Evolutionary conservation across 73 alveolate genomes (phyloP).

Genomic region (Paramecium sexaurelia): DNA sequence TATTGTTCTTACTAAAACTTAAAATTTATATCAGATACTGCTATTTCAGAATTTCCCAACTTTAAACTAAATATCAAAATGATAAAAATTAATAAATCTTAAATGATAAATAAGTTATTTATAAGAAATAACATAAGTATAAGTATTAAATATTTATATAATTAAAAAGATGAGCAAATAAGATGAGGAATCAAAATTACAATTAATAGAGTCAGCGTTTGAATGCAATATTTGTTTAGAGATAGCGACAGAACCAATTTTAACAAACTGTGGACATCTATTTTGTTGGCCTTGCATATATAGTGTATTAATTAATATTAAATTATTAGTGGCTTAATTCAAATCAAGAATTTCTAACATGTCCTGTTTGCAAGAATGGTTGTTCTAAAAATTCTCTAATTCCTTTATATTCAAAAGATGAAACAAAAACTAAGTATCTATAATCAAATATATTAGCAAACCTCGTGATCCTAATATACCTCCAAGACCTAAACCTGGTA

Average conservation of each 20-base stretch:
- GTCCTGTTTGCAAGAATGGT: slow-evolving; percentile 96
- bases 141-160: background rate
- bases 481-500: slow-evolving; percentile 62
- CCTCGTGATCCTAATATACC: slow-evolving; percentile 60
- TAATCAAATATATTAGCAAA: background rate
- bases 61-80: background rate
- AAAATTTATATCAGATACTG: background rate
- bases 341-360: slow-evolving; percentile 76
- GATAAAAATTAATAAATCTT: background rate
- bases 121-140: background rate
- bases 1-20: background rate
- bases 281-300: slow-evolving; percentile 94
- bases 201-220: slow-evolving; percentile 56
- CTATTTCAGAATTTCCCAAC: background rate
- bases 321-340: slow-evolving; percentile 74
- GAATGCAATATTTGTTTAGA: slow-evolving; percentile 94
- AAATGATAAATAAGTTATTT: no score
- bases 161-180: slow-evolving; percentile 66
- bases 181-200: slow-evolving; percentile 53
- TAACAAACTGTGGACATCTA: slow-evolving; percentile 94
- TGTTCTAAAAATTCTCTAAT: slow-evolving; percentile 83
- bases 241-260: slow-evolving; percentile 92
- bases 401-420: slow-evolving; percentile 87
- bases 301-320: slow-evolving; percentile 57
- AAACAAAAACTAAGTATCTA: background rate